phyloP scores from a whole-genome alignment of 495 filamentous ascomycete genomes.

The Articulospora tetracladia region DNA sequence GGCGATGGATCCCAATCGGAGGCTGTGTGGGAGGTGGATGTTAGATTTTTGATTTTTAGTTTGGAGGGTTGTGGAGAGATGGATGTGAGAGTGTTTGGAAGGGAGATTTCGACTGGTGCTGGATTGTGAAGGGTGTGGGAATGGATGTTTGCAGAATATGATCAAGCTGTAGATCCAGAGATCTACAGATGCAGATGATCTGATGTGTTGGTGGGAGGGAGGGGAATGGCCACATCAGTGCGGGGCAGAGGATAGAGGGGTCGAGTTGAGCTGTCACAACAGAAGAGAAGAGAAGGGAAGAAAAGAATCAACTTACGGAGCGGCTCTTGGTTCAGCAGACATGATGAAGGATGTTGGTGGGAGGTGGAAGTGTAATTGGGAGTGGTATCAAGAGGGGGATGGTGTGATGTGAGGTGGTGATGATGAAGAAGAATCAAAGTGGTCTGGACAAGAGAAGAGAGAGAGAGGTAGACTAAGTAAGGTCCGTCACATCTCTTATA shows the following conservation, averaged over 20 bases:
- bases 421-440: too few relatives aligned
- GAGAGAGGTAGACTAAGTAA: not conserved
- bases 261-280: not conserved
- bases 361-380: not conserved
- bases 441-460: not conserved
- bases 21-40: conserved; percentile 21
- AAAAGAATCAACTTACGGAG: conserved; percentile 24
- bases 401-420: not conserved
- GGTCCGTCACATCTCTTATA: not conserved
- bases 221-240: not conserved
- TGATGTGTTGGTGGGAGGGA: not conserved
- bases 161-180: too few relatives aligned
- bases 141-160: too few relatives aligned
- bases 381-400: not conserved
- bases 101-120: too few relatives aligned
- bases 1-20: conserved; percentile 86
- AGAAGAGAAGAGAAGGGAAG: conserved; percentile 5
- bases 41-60: not conserved
- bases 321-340: conserved; percentile 13
- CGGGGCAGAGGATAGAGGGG: too few relatives aligned
- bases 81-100: not conserved
- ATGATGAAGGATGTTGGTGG: conserved; percentile 1
- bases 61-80: too few relatives aligned
- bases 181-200: too few relatives aligned
- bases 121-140: too few relatives aligned